These are phyloP conservation scores for Pythium monospermum DNA, from an alignment of 352 stramenopile species.

Conservation along the genomic window DNA sequence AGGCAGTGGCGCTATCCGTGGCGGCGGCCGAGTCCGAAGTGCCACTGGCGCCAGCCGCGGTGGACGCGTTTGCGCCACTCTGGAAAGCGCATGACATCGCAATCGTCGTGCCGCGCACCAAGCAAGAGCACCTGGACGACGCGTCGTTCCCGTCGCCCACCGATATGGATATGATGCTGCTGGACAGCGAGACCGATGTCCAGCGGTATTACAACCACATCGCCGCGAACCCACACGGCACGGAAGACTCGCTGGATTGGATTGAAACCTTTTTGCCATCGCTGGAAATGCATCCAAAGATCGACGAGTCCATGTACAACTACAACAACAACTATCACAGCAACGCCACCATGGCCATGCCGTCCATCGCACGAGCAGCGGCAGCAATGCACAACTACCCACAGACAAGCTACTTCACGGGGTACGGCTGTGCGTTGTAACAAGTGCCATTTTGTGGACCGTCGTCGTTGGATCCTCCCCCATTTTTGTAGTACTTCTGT, in stretches of 20 bases:
- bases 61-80: conserved; percentile 5
- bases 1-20: conserved; percentile 3
- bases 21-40: not conserved
- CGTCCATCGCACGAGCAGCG: no score
- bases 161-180: conserved; percentile 40
- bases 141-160: conserved; percentile 30
- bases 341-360: conserved; percentile 1
- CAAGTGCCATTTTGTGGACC: no score
- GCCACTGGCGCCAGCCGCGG: not conserved
- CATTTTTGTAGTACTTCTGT: no score
- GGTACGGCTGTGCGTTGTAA: no score
- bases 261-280: conserved; percentile 61
- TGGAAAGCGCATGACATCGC: conserved; percentile 23
- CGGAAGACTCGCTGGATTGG: conserved; percentile 56
- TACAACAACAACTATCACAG: no score
- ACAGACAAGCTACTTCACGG: conserved; percentile 14
- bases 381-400: no score
- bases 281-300: conserved; percentile 19
- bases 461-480: no score
- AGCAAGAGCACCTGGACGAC: conserved; percentile 13
- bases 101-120: conserved; percentile 23
- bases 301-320: conserved; percentile 15
- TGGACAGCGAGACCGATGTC: conserved; percentile 24
- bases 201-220: conserved; percentile 13
- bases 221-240: not conserved